phyloP scores from a whole-genome alignment of 1,139 yeast genomes.

The Nakaseomyces uthaithaninus region DNA sequence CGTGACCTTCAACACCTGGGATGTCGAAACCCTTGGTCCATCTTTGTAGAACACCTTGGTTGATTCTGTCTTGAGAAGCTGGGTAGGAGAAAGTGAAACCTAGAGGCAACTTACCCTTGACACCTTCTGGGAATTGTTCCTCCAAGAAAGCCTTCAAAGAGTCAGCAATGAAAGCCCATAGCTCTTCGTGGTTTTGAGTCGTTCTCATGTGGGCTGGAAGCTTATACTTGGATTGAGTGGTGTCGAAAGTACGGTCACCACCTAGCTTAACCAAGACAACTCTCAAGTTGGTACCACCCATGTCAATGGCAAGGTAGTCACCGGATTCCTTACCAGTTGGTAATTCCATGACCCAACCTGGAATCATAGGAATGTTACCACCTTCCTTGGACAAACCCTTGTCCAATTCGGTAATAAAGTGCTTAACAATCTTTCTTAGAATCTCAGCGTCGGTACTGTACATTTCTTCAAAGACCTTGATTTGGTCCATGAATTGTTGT shows the following conservation, averaged over 20 bases:
- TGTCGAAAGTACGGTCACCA: conserved; percentile 73
- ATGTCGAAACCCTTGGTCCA: conserved; percentile 99
- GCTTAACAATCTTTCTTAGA: conserved; percentile 59
- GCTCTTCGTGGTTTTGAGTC: conserved; percentile 57
- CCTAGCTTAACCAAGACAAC: conserved; percentile 76
- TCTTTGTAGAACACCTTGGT: conserved; percentile 80
- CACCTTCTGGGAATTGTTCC: conserved; percentile 59
- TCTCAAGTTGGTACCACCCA: conserved; percentile 92
- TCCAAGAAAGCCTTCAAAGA: conserved; percentile 58
- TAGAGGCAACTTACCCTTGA: conserved; percentile 48
- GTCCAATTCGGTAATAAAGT: conserved; percentile 62
- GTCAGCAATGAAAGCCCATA: conserved; percentile 82
- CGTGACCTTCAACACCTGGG: conserved; percentile 86
- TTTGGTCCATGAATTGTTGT: conserved; percentile 49
- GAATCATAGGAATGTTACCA: conserved; percentile 91
- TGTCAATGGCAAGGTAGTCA: conserved; percentile 82
- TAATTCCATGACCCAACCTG: conserved; percentile 90
- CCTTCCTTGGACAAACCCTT: conserved; percentile 70
- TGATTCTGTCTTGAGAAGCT: conserved; percentile 73
- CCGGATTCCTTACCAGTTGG: conserved; percentile 92
- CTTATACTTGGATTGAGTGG: conserved; percentile 72
- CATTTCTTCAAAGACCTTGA: conserved; percentile 50
- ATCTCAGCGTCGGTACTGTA: conserved; percentile 56
- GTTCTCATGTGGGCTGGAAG: conserved; percentile 72
- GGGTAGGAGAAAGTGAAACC: conserved; percentile 97